Evolutionary conservation across 345 rosid species (phyloP), one percentile per base, ranked within the genome.

Genomic region (Salix viminalis): DNA sequence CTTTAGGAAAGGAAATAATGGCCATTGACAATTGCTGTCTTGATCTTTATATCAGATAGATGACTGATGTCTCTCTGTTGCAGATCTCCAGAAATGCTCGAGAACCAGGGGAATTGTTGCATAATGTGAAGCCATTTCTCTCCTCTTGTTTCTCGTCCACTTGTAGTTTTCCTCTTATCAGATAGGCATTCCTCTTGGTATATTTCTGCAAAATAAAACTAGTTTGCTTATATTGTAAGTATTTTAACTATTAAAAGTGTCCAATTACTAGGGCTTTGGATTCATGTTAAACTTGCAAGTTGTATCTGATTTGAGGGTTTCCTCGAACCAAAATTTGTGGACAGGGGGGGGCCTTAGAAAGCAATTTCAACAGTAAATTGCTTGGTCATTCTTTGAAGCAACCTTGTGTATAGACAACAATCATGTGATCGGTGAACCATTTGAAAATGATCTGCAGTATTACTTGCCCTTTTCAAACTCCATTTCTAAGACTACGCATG

Each of bases 101-200:
- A 88, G 64, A 84, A 92, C 73, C 95, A 94, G 85, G 76, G 83
- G 15, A 90, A 87, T 82, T 94, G 98, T 79, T 82, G 91, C 84
- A 82, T 91, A 79, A 93, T 91, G 96, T 94, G 92, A 94, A 28
- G 75, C 69, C 54, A 69, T 54, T 70, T 24, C 19, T 36, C 18
- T 16, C 56, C 54, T 19, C 65, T 21, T 0, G 30, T 21, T 69
- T 30, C 41, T 18, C 12, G 4, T 60, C 24, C 34, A 13, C 61
- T 65, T 24, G 58, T 13, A 30, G 64, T 80, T 66, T 82, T 61
- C 76, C 61, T 39, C 76, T 75, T 76, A n/a, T 75, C 64, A 37
- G 50, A 48, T n/a, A 69, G 72, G 81, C 46, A 76, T 70, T 74
- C 66, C 70, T 77, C 48, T 19, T 58, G 9, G 71, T 44, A 66